phyloP scores from a whole-genome alignment of 1,284 basidiomycete genomes.

The Athelia sp. region DNA sequence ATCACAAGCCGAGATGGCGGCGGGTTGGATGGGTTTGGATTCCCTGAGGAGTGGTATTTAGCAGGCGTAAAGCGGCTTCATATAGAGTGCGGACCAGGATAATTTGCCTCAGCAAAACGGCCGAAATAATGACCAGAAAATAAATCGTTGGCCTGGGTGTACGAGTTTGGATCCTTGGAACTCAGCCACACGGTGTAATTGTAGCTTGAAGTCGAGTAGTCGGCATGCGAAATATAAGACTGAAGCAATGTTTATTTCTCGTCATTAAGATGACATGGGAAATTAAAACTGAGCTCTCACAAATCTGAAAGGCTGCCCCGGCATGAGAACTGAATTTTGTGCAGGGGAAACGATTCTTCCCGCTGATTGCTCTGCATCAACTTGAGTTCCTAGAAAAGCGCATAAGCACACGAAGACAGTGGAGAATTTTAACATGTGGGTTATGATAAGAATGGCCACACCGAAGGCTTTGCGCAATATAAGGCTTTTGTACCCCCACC shows the following conservation, averaged over 20 bases:
- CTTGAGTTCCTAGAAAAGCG: conserved; percentile 4
- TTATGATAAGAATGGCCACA: too few relatives aligned
- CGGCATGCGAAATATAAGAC: conserved; percentile 23
- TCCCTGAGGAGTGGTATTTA: too few relatives aligned
- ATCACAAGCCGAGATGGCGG: conserved; percentile 37
- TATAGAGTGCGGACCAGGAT: conserved; percentile 30
- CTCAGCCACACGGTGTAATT: conserved; percentile 30
- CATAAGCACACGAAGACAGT: conserved; percentile 6
- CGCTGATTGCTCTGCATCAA: conserved; percentile 1
- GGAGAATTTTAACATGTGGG: neutral
- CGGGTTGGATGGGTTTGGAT: conserved; percentile 35
- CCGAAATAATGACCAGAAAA: conserved; percentile 34
- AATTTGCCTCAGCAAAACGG: conserved; percentile 32
- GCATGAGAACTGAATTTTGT: neutral
- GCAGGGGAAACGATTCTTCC: conserved; percentile 15
- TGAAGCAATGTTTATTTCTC: conserved; percentile 18
- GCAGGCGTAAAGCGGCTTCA: too few relatives aligned
- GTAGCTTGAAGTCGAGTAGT: conserved; percentile 31
- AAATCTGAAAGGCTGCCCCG: neutral
- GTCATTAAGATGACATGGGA: too few relatives aligned
- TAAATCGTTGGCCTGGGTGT: conserved; percentile 21
- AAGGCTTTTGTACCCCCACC: too few relatives aligned
- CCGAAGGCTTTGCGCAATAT: too few relatives aligned
- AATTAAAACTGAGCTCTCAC: conserved; percentile 6
- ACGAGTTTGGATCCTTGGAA: conserved; percentile 18